These are phyloP conservation scores for Achlya hypogyna DNA, from an alignment of 352 stramenopile genomes.

Conservation along the genomic window DNA sequence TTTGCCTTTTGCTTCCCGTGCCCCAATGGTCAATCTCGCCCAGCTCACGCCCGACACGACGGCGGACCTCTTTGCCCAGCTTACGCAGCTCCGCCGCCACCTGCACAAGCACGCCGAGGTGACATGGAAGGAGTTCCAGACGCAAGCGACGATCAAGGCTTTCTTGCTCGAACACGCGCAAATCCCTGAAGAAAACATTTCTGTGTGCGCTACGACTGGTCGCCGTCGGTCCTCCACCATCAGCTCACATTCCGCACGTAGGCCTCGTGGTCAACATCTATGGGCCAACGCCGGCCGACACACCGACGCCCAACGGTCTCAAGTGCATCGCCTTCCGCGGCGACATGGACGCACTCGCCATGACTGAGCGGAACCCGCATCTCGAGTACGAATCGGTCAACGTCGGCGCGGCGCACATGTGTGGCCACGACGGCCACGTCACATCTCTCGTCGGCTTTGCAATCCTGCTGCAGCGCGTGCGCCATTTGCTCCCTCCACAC, in stretches of 20 bases:
- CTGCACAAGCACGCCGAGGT: constrained; percentile 88
- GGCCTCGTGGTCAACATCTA: constrained; percentile 86
- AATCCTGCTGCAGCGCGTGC: constrained; percentile 52
- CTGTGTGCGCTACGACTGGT: constrained; percentile 55
- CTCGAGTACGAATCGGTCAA: constrained; percentile 51
- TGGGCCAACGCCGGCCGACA: constrained; percentile 29
- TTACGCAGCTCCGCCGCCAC: constrained; percentile 48
- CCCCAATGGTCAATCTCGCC: too few species aligned
- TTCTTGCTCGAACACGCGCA: constrained; percentile 64
- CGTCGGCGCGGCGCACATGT: constrained; percentile 77
- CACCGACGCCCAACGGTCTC: constrained; percentile 32
- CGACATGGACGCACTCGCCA: constrained; percentile 94
- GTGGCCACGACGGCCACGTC: constrained; percentile 93
- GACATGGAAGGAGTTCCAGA: constrained; percentile 83
- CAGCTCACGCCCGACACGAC: not conserved
- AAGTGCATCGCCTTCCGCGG: constrained; percentile 85
- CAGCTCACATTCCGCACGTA: not conserved
- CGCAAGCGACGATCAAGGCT: constrained; percentile 76
- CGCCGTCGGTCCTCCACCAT: not conserved
- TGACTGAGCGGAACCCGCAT: constrained; percentile 76
- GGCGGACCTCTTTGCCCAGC: not conserved
- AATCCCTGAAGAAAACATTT: constrained; percentile 64
- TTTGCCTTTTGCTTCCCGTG: too few species aligned
- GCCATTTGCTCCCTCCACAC: constrained; percentile 57
- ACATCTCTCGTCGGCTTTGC: constrained; percentile 87